Base-by-base conservation (phyloP, 257 asterid genomes). In the Leonotis leonurus region DNA sequence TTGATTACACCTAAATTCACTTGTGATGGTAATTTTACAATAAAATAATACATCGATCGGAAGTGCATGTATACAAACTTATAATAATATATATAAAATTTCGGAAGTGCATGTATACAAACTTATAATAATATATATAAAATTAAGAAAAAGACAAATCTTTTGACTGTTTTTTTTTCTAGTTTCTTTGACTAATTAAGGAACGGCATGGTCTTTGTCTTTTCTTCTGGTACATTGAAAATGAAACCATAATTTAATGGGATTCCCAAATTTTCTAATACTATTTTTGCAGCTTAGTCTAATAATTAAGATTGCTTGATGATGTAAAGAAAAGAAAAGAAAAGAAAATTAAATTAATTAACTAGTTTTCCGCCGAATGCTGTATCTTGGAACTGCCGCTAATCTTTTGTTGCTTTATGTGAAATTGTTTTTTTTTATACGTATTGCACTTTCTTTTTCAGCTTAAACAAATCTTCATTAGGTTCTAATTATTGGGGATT, bases 341-440 rank as follows among this genome's bases (percentile, higher is more conserved):
- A 62, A 60, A 71, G 5, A 10, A 4, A 6, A 8, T 24, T 24
- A 24, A 5, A 24, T 5, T 41, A 1, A n/a, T n/a, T n/a, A n/a
- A n/a, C n/a, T n/a, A n/a, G n/a, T n/a, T 30, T 70, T 59, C 71
- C 88, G 86, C 88, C 91, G 90, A 86, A 77, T 85, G 90, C 85
- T 88, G 90, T 81, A 79, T 84, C 80, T 81, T 82, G 86, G 86
- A 78, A 83, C 79, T 81, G 88, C 82, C 74, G 80, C 77, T 57
- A 11, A 41, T 65, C 46, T 71, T 21, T 66, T 68, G 61, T 73
- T 33, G 70, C 80, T 59, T 59, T 40, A 52, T 25, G 32, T 10
- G 39, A 45, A 44, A 44, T 17, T 44, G n/a, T 26, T 27, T 60
- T 27, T 26, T 7, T 40, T 21, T 12, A 35, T 21, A 12, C 16